A percentile compares a stretch with the other conserved stretches of the same genome.
These are phyloP conservation scores for Solanum appendiculatum DNA, from an alignment of 257 asterid genomes.

Conservation along the genomic window DNA sequence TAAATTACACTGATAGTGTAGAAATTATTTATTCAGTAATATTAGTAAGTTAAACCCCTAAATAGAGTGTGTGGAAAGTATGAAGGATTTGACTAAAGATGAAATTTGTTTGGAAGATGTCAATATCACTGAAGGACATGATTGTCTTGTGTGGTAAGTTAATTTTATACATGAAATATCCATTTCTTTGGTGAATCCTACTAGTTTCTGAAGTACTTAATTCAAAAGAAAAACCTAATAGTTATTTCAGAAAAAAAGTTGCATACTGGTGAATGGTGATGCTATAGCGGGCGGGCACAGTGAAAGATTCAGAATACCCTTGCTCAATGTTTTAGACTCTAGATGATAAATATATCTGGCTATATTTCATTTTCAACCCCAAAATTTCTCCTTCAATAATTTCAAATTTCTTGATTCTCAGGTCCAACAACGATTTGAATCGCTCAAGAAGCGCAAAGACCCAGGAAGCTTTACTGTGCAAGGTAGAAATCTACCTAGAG, in stretches of 20 bases:
- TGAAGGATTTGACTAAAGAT: background rate
- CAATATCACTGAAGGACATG: background rate
- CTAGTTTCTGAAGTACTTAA: background rate
- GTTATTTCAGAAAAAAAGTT: background rate
- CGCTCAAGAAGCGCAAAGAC: constrained; percentile 84
- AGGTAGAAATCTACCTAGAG: constrained; percentile 30
- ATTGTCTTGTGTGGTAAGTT: background rate
- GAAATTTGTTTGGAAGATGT: background rate
- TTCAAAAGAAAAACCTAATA: background rate
- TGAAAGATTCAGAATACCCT: background rate
- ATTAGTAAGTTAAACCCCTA: background rate
- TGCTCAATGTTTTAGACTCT: background rate
- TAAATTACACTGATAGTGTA: background rate
- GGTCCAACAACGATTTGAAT: constrained; percentile 92
- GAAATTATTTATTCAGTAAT: background rate
- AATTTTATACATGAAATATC: background rate
- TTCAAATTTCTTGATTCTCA: constrained; percentile 12
- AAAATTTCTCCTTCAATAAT: background rate
- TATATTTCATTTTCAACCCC: background rate
- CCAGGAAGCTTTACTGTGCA: constrained; percentile 79
- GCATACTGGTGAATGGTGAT: background rate
- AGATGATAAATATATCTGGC: background rate
- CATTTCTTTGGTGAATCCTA: background rate
- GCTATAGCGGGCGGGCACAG: background rate
- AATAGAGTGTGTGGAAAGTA: background rate